Conservation (phyloP, 805 yeast species). For the Metschnikowia dekortorum region DNA sequence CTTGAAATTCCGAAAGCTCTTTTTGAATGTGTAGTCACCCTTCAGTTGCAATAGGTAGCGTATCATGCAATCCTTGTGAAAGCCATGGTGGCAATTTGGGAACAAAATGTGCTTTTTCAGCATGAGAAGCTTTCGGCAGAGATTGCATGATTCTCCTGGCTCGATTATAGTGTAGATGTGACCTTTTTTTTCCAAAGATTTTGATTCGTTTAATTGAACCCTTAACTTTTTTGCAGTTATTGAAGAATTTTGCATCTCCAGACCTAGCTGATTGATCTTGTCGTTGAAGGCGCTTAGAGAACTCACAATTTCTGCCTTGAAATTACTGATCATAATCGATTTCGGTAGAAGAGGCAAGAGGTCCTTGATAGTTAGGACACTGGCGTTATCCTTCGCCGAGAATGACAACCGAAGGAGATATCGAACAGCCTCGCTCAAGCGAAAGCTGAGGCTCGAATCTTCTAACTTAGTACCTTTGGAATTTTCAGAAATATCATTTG, state of each 20-base stretch:
- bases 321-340: constrained; percentile 70
- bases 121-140: constrained; percentile 67
- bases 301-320: constrained; percentile 76
- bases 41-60: constrained; percentile 54
- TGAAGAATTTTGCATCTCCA: constrained; percentile 74
- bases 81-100: constrained; percentile 81
- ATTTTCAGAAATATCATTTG: constrained; percentile 15
- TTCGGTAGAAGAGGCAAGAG: constrained; percentile 82
- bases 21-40: constrained; percentile 61
- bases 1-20: constrained; percentile 53
- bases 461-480: constrained; percentile 13
- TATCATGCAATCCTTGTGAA: constrained; percentile 85
- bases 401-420: constrained; percentile 31
- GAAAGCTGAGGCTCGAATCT: constrained; percentile 4
- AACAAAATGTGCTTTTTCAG: constrained; percentile 72
- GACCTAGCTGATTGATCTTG: constrained; percentile 58
- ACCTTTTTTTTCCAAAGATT: constrained; percentile 22
- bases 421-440: constrained; percentile 24
- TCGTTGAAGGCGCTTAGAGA: constrained; percentile 73
- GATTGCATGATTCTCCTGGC: constrained; percentile 78
- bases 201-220: constrained; percentile 49
- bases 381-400: constrained; percentile 18
- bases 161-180: constrained; percentile 62
- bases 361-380: constrained; percentile 66
- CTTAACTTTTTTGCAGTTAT: constrained; percentile 55